A percentile compares a stretch with the other conserved stretches of the same genome.
phyloP scores from a whole-genome alignment of 305 asterid genomes.

The Nicotiana rustica region DNA sequence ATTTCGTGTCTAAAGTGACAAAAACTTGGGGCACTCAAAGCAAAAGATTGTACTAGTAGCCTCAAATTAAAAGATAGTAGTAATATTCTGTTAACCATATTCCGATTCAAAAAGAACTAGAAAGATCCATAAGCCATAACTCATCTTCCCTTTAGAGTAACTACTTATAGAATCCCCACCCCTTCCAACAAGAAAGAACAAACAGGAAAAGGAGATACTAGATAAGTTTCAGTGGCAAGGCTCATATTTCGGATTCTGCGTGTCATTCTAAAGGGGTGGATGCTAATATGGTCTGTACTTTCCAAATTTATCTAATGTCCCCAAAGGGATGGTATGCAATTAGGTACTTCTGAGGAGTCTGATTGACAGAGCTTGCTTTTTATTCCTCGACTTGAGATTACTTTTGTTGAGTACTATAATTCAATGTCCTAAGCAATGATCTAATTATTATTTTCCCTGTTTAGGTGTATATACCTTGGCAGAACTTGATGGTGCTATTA shows the following conservation, averaged over 20 bases:
- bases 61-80: background rate
- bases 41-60: background rate
- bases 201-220: background rate
- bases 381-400: too few relatives aligned
- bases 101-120: background rate
- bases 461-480: slow-evolving; percentile 54
- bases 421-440: too few relatives aligned
- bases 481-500: slow-evolving; percentile 50
- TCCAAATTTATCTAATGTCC: background rate
- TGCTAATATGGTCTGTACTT: background rate
- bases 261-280: background rate
- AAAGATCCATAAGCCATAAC: background rate
- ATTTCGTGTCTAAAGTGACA: too few relatives aligned
- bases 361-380: too few relatives aligned
- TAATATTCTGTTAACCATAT: background rate
- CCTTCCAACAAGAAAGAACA: background rate
- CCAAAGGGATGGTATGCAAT: too few relatives aligned
- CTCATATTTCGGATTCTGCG: background rate
- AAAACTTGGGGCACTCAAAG: too few relatives aligned
- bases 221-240: background rate
- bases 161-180: background rate
- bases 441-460: background rate
- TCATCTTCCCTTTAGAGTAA: background rate
- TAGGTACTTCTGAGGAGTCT: too few relatives aligned
- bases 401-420: too few relatives aligned